Evolutionary conservation across 495 filamentous ascomycete genomes (phyloP), one percentile per base, ranked within the genome.

Genomic region (Cladorrhinum samala): DNA sequence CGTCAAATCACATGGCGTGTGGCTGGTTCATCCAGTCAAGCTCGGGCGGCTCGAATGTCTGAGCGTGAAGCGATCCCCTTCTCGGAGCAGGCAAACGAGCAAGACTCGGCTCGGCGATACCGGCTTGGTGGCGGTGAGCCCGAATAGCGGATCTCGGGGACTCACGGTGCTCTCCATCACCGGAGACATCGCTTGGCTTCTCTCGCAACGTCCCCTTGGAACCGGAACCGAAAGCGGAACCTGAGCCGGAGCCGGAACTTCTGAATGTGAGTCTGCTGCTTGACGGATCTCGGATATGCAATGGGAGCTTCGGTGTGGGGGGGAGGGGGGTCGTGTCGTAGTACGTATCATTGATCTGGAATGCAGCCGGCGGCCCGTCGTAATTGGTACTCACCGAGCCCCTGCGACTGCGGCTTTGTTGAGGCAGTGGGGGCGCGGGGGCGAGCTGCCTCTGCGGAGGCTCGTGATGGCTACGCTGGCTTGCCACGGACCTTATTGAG

Each of bases 311-410:
- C 16, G 23, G 14, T 23, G 24, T 45, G 6, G 37, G 37, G 7
- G 44, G 57, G 3, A 60, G 46, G 16, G 57, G 57, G 9, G 57
- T 60, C 2, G 57, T 60, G 46, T 60, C 57, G 42, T 60, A 60
- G 49, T 54, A 60, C 8, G 57, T 46, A 9, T 52, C 46, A 30
- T 60, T 48, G 53, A 56, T 50, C 46, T 56, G 53, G 50, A 50
- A 53, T 3, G 42, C 40, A 11, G 21, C 41, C 20, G 50, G 50
- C 21, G 38, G n/a, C 13, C 24, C 25, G 19, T 20, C 25, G 8
- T n/a, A 16, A 13, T 20, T 47, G 36, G 25, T 50, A 46, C 17
- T 39, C 13, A 21, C 25, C 9, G 56, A 59, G 13, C 25, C 18
- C 21, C 56, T 45, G 11, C 56, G 56, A 37, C 47, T 52, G 42